Base-by-base conservation (phyloP, 140 eudicot genomes). In the Stevia rebaudiana region DNA sequence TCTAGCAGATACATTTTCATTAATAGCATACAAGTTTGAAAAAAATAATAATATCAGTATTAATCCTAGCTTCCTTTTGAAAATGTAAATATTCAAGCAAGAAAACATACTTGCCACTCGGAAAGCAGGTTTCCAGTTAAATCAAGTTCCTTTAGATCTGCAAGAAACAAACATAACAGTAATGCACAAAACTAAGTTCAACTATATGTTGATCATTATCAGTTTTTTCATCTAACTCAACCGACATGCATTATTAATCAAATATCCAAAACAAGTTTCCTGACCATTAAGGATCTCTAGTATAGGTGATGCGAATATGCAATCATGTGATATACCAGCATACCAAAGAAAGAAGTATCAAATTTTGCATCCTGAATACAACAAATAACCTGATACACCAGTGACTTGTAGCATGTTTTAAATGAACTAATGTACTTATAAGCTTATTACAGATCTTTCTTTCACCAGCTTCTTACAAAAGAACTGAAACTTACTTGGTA, bases 131-230 rank as follows among this genome's bases (percentile, higher is more conserved):
- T 91, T 76, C 98, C 98, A 67, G 95, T 83, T 85, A 91, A 80
- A 75, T 91, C 98, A 12, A 91, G 98, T 89, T 87, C 96, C 88
- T 85, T 87, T 22, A 91, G 61, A 61, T 79, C 98, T 91, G 96
- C 88, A 77, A 53, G 22, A 51, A 58, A 24, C 39, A 50, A 30
- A 43, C 54, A 54, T 12, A 56, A n/a, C 40, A 43, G 49, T 50
- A 25, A 39, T 9, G 53, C 28, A 59, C 55, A 50, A 28, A 42
- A 72, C 30, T 28, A 52, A 40, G 19, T 40, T 15, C 35, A 25
- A 40, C 8, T 28, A 22, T 16, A 48, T 36, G 69, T 36, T 37
- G 53, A 60, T 47, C 19, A 15, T 59, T 22, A 48, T 60, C 21
- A 46, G 6, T 30, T 18, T 48, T 33, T 1, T 8, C 1, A 8